A percentile compares a stretch with the other conserved stretches of the same genome.
Conservation (phyloP, 306 rosid species). For the Corylus avellana region DNA sequence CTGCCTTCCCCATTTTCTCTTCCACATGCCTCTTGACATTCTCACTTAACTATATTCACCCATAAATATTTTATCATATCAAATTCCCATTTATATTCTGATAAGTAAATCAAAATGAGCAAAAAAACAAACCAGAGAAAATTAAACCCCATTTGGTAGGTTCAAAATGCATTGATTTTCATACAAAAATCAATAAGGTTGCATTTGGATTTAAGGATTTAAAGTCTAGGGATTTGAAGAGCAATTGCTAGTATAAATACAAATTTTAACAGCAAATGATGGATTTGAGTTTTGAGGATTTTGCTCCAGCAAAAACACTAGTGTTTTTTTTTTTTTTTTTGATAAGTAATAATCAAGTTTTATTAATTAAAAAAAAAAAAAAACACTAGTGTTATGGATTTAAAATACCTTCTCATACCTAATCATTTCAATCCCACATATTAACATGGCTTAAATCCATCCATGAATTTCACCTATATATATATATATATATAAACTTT, state of each 20-base stretch:
- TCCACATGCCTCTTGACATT: constrained; percentile 79
- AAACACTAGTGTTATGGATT: not conserved
- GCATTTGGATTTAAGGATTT: not conserved
- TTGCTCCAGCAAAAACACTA: not conserved
- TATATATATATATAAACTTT: not conserved
- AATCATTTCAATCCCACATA: not conserved
- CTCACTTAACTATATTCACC: constrained; percentile 61
- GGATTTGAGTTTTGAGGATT: not conserved
- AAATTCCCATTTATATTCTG: not conserved
- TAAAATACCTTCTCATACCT: not conserved
- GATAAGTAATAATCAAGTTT: too few species aligned
- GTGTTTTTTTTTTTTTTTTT: not conserved
- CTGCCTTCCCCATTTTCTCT: constrained; percentile 84
- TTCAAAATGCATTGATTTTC: not conserved
- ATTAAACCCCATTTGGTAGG: not conserved
- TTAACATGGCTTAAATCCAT: not conserved
- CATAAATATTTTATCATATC: not conserved
- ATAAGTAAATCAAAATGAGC: not conserved
- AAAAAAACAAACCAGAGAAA: not conserved
- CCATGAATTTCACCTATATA: not conserved
- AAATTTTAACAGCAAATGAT: not conserved
- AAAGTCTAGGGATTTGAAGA: not conserved
- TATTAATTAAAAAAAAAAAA: not conserved
- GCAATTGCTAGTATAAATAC: not conserved
- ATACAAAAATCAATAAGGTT: not conserved